These are phyloP conservation scores for Penicillium daleae DNA, from an alignment of 495 filamentous ascomycete species.

Conservation along the genomic window DNA sequence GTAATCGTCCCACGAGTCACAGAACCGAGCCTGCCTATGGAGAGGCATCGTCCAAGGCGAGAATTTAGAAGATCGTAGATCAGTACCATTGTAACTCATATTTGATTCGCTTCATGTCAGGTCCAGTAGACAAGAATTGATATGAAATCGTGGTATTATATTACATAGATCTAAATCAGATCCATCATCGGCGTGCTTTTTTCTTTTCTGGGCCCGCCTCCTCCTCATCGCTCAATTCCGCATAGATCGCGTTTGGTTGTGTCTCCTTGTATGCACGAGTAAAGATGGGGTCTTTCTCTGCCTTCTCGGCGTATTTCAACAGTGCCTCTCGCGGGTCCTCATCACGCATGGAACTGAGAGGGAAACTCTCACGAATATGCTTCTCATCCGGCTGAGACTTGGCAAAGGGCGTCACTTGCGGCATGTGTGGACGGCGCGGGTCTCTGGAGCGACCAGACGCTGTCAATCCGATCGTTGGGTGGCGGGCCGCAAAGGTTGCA, in stretches of 20 bases:
- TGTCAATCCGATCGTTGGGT: constrained; percentile 73
- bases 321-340: constrained; percentile 95
- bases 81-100: neutral
- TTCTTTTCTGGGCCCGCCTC: constrained; percentile 72
- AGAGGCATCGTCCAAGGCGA: no score
- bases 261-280: constrained; percentile 91
- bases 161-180: constrained; percentile 8
- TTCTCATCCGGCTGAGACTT: constrained; percentile 89
- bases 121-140: neutral
- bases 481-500: constrained; percentile 62
- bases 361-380: constrained; percentile 84
- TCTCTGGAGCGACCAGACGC: constrained; percentile 80
- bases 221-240: constrained; percentile 90
- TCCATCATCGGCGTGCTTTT: constrained; percentile 51
- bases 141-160: constrained; percentile 3
- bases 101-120: neutral
- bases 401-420: constrained; percentile 85
- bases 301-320: constrained; percentile 92
- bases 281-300: constrained; percentile 91
- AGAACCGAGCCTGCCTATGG: no score
- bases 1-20: no score
- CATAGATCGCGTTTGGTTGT: constrained; percentile 91
- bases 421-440: constrained; percentile 78
- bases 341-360: constrained; percentile 91
- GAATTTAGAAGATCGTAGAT: no score